Evolutionary conservation across 2,329 filamentous ascomycete species (phyloP).

Genomic region (Xylaria sp.): DNA sequence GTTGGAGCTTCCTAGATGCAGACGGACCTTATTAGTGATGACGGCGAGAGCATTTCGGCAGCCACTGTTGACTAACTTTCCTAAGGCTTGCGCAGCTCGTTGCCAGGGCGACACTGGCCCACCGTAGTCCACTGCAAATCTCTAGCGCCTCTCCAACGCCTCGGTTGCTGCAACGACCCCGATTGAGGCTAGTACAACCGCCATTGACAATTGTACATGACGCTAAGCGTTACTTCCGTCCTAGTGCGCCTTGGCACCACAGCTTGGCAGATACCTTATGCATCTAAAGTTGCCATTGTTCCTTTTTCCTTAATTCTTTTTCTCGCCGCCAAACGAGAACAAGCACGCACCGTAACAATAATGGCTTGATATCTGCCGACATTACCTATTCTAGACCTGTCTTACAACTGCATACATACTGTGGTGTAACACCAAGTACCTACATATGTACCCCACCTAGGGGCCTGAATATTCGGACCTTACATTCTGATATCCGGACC

Average conservation of each 20-base stretch:
- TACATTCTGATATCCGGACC: no score
- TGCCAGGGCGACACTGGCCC: constrained; percentile 34
- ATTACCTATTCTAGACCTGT: neutral
- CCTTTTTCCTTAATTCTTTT: constrained; percentile 1
- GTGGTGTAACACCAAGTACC: neutral
- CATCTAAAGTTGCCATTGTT: neutral
- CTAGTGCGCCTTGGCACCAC: constrained; percentile 22
- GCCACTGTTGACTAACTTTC: constrained; percentile 33
- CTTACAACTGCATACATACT: neutral
- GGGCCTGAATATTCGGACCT: no score
- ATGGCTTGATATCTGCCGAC: neutral
- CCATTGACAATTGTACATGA: constrained; percentile 38
- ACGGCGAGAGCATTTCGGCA: constrained; percentile 29
- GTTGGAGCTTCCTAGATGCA: constrained; percentile 7
- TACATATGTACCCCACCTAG: neutral
- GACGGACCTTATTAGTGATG: constrained; percentile 18
- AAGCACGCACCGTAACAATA: neutral
- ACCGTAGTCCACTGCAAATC: neutral
- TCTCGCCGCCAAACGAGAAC: neutral
- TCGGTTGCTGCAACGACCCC: constrained; percentile 25
- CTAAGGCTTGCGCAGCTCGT: constrained; percentile 9
- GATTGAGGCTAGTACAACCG: constrained; percentile 23
- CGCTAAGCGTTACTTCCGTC: constrained; percentile 26
- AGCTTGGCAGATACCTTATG: constrained; percentile 24
- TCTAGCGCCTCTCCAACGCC: constrained; percentile 19